Base-by-base conservation (phyloP, 176 grass and related monocot species). In the Secale cereale region DNA sequence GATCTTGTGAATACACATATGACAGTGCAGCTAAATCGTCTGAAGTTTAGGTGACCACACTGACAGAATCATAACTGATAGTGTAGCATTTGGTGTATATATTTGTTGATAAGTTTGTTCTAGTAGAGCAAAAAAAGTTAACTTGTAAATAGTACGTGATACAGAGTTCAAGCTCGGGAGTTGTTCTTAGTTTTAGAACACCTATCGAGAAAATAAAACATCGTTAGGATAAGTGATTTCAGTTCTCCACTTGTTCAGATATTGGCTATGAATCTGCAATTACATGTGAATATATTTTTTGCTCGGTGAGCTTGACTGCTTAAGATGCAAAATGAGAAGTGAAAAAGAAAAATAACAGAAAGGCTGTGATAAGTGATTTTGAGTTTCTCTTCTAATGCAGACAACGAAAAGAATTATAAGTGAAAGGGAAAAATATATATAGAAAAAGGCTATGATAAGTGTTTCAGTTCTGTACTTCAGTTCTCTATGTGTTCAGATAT, bases 1-100 rank as follows among this genome's bases (percentile, higher is more conserved):
- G 33, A 50, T 36, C 36, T 68, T 81, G 82, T 85, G 80, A 80
- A 81, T 85, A 80, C 28, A 43, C 30, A 84, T 60, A 64, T 33
- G 41, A 67, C 68, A 56, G 10, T 11, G 0, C 40, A 40, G 50
- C 8, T 56, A 74, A 66, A 81, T 80, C 4, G 43, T 85, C 10
- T 66, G 35, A 89, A 68, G 22, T 80, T 59, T 85, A 59, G 67
- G 20, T 74, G 52, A 19, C 10, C 4, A 10, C 57, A 22, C 19
- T 65, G 32, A 54, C 59, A 66, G 15, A 20, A 79, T 66, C 65
- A 26, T 77, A 68, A 76, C 73, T 1, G 7, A 69, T 57, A 8
- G 46, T 70, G 28, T 63, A 45, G 30, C 48, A 59, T 59, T 23
- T 71, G 33, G 13, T 80, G 40, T 75, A 25, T 20, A 56, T 69